These are phyloP conservation scores for Ploettnerulaceae sp. DNA, from an alignment of 2,329 filamentous ascomycete genomes.

Conservation along the genomic window DNA sequence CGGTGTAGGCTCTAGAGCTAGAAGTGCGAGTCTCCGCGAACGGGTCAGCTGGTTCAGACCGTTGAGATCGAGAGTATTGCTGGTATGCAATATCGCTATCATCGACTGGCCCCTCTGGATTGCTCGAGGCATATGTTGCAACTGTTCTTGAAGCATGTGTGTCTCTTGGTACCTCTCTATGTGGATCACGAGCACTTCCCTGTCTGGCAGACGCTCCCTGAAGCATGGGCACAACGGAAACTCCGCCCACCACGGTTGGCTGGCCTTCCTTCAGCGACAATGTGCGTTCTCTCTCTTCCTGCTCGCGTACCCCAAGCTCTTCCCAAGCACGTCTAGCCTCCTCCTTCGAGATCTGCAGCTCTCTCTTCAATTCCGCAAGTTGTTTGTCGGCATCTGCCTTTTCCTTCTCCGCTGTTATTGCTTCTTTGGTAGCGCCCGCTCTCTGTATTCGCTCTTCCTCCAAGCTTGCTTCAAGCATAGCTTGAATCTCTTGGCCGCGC, in stretches of 20 bases:
- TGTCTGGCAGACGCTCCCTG: constrained; percentile 59
- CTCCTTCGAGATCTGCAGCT: constrained; percentile 91
- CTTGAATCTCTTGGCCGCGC: constrained; percentile 74
- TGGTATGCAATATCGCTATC: constrained; percentile 28
- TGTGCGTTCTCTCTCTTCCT: constrained; percentile 85
- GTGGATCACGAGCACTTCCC: constrained; percentile 38
- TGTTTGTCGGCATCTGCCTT: constrained; percentile 68
- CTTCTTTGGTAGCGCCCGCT: constrained; percentile 60
- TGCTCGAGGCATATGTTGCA: constrained; percentile 37
- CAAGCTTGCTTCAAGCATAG: constrained; percentile 71
- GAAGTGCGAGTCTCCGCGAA: constrained; percentile 28
- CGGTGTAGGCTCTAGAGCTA: constrained; percentile 17
- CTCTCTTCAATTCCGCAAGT: constrained; percentile 85
- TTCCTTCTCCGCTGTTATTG: constrained; percentile 63
- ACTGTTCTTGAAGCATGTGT: too few species aligned
- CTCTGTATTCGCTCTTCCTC: constrained; percentile 67
- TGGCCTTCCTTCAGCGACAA: constrained; percentile 81
- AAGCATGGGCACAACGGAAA: constrained; percentile 92
- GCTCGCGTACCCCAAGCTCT: constrained; percentile 86
- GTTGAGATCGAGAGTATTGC: constrained; percentile 27
- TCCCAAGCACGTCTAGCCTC: constrained; percentile 96
- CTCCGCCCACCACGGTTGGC: constrained; percentile 83
- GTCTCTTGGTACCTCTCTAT: too few species aligned
- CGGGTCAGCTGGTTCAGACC: constrained; percentile 36
- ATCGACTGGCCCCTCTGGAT: constrained; percentile 23